These are phyloP conservation scores for Myxozyma neotropica DNA, from an alignment of 805 yeast species.

Conservation along the genomic window DNA sequence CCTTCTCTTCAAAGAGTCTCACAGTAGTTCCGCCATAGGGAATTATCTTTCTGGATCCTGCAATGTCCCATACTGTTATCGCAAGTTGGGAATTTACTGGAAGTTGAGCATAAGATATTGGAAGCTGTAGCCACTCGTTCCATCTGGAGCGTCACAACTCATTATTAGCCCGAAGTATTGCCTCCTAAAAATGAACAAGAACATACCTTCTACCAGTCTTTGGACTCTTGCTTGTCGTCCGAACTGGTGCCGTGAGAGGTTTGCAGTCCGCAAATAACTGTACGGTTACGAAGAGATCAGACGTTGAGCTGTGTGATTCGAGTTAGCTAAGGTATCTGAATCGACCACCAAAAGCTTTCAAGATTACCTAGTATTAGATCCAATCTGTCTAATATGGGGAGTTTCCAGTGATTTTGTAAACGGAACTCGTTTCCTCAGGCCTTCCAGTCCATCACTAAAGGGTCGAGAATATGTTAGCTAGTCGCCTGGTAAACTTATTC, in stretches of 20 bases:
- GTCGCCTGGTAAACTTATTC: neutral
- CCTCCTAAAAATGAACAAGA: neutral
- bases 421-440: conserved; percentile 47
- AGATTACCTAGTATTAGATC: conserved; percentile 46
- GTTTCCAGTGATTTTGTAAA: conserved; percentile 52
- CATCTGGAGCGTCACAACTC: conserved; percentile 50
- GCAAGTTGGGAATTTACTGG: conserved; percentile 62
- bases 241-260: conserved; percentile 54
- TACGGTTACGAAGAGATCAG: conserved; percentile 49
- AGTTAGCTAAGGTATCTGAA: neutral
- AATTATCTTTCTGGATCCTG: conserved; percentile 51
- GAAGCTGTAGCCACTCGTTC: conserved; percentile 74
- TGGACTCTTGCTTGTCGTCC: conserved; percentile 54
- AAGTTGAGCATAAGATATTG: conserved; percentile 72
- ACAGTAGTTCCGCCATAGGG: conserved; percentile 66
- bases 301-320: conserved; percentile 31
- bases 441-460: conserved; percentile 49
- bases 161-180: neutral
- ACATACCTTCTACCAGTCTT: conserved; percentile 37
- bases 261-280: conserved; percentile 51
- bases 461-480: conserved; percentile 2
- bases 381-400: conserved; percentile 50
- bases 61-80: conserved; percentile 69
- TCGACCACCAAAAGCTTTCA: neutral
- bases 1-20: conserved; percentile 57